phyloP scores from a whole-genome alignment of 805 yeast species.

The Blastobotrys chiropterorum region DNA sequence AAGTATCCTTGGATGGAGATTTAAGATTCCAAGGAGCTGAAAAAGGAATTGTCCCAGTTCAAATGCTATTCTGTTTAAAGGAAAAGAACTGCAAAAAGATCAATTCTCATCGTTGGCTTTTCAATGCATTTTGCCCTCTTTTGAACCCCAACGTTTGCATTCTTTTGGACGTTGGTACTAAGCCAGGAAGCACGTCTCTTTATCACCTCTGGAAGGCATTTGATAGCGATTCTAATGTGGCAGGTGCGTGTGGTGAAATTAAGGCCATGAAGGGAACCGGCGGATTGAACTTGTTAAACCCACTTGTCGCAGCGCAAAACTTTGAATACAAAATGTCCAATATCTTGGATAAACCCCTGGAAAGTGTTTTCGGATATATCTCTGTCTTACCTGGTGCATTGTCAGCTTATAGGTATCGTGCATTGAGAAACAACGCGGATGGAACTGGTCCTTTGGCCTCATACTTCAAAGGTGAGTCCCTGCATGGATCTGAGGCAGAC shows the following conservation, averaged over 20 bases:
- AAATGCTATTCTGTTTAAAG: slow-evolving; percentile 84
- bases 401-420: slow-evolving; percentile 88
- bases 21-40: slow-evolving; percentile 86
- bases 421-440: slow-evolving; percentile 74
- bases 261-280: slow-evolving; percentile 90
- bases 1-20: slow-evolving; percentile 84
- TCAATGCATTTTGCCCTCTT: slow-evolving; percentile 89
- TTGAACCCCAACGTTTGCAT: slow-evolving; percentile 88
- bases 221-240: slow-evolving; percentile 92
- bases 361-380: slow-evolving; percentile 87
- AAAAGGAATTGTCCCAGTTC: slow-evolving; percentile 90
- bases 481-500: slow-evolving; percentile 55
- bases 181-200: slow-evolving; percentile 80
- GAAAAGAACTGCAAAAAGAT: slow-evolving; percentile 90
- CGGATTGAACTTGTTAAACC: slow-evolving; percentile 76
- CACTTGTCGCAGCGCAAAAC: slow-evolving; percentile 92
- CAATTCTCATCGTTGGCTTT: slow-evolving; percentile 96
- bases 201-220: slow-evolving; percentile 97
- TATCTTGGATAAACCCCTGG: slow-evolving; percentile 89
- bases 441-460: slow-evolving; percentile 90
- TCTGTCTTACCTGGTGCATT: slow-evolving; percentile 93
- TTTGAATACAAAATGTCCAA: slow-evolving; percentile 97
- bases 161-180: slow-evolving; percentile 93
- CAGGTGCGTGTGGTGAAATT: slow-evolving; percentile 98
- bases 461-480: slow-evolving; percentile 82